Percentiles rank a stretch among this genome's conserved stretches.
Evolutionary conservation across 1,284 basidiomycete species (phyloP).

Genomic region (Singerocomus rubriflavus): DNA sequence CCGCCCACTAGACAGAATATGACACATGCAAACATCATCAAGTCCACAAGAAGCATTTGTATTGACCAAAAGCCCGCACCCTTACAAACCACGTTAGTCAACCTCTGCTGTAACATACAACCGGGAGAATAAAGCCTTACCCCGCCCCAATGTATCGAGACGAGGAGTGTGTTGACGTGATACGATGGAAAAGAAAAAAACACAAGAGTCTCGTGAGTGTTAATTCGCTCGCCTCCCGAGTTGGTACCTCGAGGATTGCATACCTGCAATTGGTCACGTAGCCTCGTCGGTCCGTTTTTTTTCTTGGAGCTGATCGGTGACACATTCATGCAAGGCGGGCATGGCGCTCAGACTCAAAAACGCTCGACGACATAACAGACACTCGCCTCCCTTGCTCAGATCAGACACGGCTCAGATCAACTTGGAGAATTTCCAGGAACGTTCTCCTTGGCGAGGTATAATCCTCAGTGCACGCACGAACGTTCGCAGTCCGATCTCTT

Average conservation of each 20-base stretch:
- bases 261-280: neutral
- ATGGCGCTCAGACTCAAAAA: neutral
- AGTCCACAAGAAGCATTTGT: neutral
- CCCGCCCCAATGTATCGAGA: too few relatives aligned
- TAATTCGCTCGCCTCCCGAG: neutral
- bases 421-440: neutral
- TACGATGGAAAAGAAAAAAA: too few relatives aligned
- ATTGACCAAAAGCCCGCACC: too few relatives aligned
- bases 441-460: neutral
- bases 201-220: neutral
- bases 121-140: neutral
- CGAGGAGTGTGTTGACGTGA: too few relatives aligned
- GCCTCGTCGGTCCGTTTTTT: neutral
- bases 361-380: neutral
- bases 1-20: too few relatives aligned
- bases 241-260: neutral
- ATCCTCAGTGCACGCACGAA: neutral
- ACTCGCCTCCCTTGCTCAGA: neutral
- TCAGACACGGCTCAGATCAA: neutral
- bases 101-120: neutral
- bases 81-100: neutral
- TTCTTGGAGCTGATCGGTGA: neutral
- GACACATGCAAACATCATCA: too few relatives aligned
- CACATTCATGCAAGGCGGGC: neutral
- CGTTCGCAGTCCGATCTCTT: neutral